Evolutionary conservation across 129 eudicot species (phyloP), one percentile per base, ranked within the genome.

Genomic region (Pittosporum tobira): DNA sequence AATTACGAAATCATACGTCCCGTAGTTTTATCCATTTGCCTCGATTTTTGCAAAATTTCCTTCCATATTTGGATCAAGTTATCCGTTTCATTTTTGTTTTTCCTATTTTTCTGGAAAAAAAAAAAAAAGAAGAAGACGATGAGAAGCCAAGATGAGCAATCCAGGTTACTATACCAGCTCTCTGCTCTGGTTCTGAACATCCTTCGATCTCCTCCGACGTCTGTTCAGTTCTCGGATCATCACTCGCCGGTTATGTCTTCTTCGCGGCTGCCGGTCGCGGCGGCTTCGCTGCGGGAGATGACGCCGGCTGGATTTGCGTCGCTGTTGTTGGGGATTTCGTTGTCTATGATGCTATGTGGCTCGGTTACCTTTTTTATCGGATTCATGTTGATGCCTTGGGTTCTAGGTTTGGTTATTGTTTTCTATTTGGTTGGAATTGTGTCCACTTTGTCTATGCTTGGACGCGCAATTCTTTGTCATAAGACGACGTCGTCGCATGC

Each of bases 371-470:
- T 90, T 24, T 90, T 85, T 28, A 61, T 90, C 18, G 98, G 98
- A 60, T 90, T 90, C 51, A 23, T 90, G 30, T 71, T 90, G 94
- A 85, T 90, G 94, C 98, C 98, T 16, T 90, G 95, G 98, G 98
- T 90, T 5, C 61, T 90, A 29, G 98, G 87, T 9, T 73, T 85
- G 61, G 89, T 85, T 14, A 53, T 85, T 79, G 57, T 90, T 64
- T 78, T 90, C 61, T 90, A 85, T 61, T 79, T 90, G 60, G 94
- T 78, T 37, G 98, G 95, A 25, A 57, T 90, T 48, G 79, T 90
- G 36, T 77, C 95, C n/a, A 76, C 84, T 57, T 69, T 90, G 48
- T 72, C 95, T 0, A 76, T 90, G 85, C 67, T 90, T 1, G 95
- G 94, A 18, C 78, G 88, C 16, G 79, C 95, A 7, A 59, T 90